Percentiles rank a stretch among this genome's conserved stretches.
These are phyloP conservation scores for Neoascochyta sp. DNA, from an alignment of 2,329 filamentous ascomycete species.

Conservation along the genomic window DNA sequence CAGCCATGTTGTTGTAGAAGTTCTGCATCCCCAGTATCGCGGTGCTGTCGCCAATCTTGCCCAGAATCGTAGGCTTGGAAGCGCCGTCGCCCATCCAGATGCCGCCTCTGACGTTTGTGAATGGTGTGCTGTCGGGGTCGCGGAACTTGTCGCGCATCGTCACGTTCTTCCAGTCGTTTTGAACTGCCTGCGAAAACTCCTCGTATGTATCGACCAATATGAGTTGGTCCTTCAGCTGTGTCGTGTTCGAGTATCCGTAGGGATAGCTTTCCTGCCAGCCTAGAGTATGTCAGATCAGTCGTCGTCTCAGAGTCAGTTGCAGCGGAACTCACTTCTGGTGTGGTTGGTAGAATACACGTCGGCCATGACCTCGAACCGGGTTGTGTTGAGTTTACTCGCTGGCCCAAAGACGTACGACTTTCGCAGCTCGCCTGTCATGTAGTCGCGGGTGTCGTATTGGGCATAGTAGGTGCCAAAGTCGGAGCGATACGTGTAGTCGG, in stretches of 20 bases:
- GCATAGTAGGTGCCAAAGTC: constrained; percentile 10
- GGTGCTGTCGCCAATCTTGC: constrained; percentile 43
- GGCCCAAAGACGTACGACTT: constrained; percentile 15
- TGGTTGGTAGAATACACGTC: constrained; percentile 31
- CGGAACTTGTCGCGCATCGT: not conserved
- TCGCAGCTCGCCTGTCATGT: not conserved
- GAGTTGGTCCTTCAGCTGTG: constrained; percentile 25
- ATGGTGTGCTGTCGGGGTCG: constrained; percentile 54
- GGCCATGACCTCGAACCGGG: constrained; percentile 12
- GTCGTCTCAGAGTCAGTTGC: no score
- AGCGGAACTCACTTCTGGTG: constrained; percentile 8
- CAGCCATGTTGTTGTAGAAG: constrained; percentile 14
- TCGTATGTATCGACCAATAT: constrained; percentile 59
- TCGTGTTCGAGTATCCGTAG: constrained; percentile 17
- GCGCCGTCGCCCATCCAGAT: constrained; percentile 17
- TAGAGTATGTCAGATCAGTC: not conserved
- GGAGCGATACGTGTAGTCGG: constrained; percentile 8
- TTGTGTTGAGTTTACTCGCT: constrained; percentile 10
- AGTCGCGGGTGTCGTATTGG: not conserved
- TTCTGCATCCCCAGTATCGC: constrained; percentile 11
- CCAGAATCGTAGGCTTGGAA: constrained; percentile 13
- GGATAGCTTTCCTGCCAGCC: not conserved
- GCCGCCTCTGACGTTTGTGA: constrained; percentile 41
- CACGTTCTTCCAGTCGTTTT: constrained; percentile 62
- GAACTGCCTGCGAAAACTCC: constrained; percentile 55